Conservation (phyloP, 345 rosid species). For the Eucalyptus grandis region DNA sequence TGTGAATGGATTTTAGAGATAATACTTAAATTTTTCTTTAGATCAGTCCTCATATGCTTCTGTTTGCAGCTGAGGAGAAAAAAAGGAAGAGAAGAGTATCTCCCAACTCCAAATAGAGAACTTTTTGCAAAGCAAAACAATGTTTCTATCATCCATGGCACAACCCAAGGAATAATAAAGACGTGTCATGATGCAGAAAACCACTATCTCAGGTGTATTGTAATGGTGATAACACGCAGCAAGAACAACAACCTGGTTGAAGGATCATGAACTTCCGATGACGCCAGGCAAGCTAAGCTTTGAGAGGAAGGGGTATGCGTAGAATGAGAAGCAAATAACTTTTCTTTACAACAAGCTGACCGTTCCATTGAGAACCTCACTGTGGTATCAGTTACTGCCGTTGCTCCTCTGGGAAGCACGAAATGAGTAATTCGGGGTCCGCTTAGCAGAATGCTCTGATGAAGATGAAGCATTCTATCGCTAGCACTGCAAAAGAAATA, state of each 20-base stretch:
- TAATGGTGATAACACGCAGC: neutral
- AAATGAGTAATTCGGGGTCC: neutral
- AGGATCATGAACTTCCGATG: conserved; percentile 2
- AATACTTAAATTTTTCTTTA: neutral
- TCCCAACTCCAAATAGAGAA: neutral
- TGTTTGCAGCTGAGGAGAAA: neutral
- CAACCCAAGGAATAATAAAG: neutral
- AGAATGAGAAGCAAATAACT: neutral
- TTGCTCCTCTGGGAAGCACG: neutral
- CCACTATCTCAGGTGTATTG: neutral
- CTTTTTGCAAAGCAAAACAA: neutral
- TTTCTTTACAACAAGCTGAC: neutral
- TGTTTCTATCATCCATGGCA: neutral
- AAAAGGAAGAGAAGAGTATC: neutral
- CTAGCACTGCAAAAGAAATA: neutral
- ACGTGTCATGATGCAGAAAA: neutral
- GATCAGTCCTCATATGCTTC: neutral
- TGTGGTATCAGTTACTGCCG: neutral
- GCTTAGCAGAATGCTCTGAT: neutral
- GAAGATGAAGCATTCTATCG: neutral
- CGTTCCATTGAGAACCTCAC: neutral
- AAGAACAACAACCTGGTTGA: neutral
- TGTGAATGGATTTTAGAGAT: neutral
- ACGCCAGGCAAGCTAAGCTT: conserved; percentile 3
- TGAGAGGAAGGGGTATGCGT: neutral